phyloP scores from a whole-genome alignment of 2,329 filamentous ascomycete genomes.

The Catunica adiposa region DNA sequence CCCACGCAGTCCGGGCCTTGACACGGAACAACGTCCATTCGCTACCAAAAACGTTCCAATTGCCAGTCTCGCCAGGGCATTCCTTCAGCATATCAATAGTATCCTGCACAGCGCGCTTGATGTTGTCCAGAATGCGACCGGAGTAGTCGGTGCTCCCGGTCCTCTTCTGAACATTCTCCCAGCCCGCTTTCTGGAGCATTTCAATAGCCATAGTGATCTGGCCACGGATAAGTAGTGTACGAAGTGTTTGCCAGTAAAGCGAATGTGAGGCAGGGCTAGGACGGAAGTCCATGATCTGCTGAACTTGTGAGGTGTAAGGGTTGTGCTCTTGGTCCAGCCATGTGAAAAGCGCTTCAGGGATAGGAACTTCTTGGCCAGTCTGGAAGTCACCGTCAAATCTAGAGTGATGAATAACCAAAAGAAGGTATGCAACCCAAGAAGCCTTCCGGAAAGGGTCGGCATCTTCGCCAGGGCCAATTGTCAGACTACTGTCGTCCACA shows the following conservation, averaged over 20 bases:
- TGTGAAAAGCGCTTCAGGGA: conserved; percentile 64
- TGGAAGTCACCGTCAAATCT: conserved; percentile 26
- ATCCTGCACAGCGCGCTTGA: conserved; percentile 53
- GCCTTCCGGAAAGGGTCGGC: conserved; percentile 57
- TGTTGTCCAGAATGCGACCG: conserved; percentile 60
- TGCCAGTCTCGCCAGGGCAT: conserved; percentile 51
- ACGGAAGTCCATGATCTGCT: conserved; percentile 43
- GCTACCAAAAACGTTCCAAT: conserved; percentile 70
- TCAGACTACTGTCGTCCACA: conserved; percentile 36
- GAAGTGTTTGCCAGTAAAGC: conserved; percentile 76
- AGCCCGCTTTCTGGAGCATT: conserved; percentile 58
- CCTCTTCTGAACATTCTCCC: conserved; percentile 57
- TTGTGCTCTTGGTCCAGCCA: conserved; percentile 70
- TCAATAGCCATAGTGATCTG: conserved; percentile 49
- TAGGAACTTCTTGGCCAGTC: conserved; percentile 31
- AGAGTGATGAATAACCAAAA: conserved; percentile 64
- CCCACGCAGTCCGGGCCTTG: conserved; percentile 50
- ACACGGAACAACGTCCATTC: conserved; percentile 78
- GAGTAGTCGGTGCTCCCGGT: conserved; percentile 51
- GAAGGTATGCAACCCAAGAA: conserved; percentile 57
- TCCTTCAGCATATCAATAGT: conserved; percentile 53
- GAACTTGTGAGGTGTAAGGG: conserved; percentile 49
- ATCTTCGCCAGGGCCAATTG: conserved; percentile 47
- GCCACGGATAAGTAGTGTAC: conserved; percentile 57
- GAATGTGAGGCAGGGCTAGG: conserved; percentile 62